A percentile compares a stretch with the other conserved stretches of the same genome.
Evolutionary conservation across 1,139 yeast species (phyloP).

Genomic region (Scheffersomyces cryptocercus): DNA sequence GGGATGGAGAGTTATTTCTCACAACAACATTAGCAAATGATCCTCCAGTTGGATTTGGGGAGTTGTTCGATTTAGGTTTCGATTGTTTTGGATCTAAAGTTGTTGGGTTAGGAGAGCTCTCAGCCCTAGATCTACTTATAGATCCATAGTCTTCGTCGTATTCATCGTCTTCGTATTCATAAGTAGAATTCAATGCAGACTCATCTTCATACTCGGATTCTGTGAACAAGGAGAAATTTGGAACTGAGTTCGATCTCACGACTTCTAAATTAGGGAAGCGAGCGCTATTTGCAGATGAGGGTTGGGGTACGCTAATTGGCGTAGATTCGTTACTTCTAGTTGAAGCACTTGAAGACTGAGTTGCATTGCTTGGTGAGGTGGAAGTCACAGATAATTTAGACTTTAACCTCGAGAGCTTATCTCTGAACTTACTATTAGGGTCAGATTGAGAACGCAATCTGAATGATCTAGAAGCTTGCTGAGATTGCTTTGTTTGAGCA

Average conservation of each 20-base stretch:
- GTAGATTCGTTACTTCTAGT: background rate
- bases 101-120: background rate
- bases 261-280: slow-evolving; percentile 7
- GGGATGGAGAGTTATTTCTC: background rate
- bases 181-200: background rate
- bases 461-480: slow-evolving; percentile 1
- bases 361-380: background rate
- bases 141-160: slow-evolving; percentile 14
- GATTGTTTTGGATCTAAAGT: background rate
- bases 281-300: slow-evolving; percentile 1
- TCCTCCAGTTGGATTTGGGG: background rate
- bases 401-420: slow-evolving; percentile 22
- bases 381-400: slow-evolving; percentile 7
- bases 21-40: background rate
- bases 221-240: slow-evolving; percentile 4
- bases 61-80: background rate
- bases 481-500: background rate
- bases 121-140: slow-evolving; percentile 6
- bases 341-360: slow-evolving; percentile 1
- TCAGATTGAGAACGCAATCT: slow-evolving; percentile 18
- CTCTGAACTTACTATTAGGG: slow-evolving; percentile 16
- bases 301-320: background rate
- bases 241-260: slow-evolving; percentile 9
- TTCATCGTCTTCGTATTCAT: slow-evolving; percentile 13
- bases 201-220: slow-evolving; percentile 1